These are phyloP conservation scores for Xylona heveae DNA, from an alignment of 495 filamentous ascomycete species.

Conservation along the genomic window DNA sequence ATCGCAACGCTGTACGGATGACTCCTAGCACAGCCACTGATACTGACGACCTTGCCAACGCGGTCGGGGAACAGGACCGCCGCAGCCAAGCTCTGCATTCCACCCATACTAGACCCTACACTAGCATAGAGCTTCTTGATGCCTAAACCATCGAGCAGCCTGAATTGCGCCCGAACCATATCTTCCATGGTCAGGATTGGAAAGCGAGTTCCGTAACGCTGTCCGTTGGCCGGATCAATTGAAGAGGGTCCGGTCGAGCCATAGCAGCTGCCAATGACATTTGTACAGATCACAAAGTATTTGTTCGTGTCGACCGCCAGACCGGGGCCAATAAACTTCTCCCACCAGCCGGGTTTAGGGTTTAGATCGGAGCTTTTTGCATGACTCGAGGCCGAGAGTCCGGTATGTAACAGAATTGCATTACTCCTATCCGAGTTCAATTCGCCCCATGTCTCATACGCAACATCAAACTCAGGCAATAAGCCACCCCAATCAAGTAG, in stretches of 20 bases:
- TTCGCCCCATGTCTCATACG: constrained; percentile 84
- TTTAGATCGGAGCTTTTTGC: constrained; percentile 76
- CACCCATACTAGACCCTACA: constrained; percentile 92
- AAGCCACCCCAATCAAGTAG: constrained; percentile 87
- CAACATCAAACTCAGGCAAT: constrained; percentile 66
- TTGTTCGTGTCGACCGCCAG: constrained; percentile 72
- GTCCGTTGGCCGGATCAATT: constrained; percentile 70
- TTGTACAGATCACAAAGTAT: constrained; percentile 89
- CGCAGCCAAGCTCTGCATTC: constrained; percentile 88
- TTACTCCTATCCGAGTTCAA: constrained; percentile 72
- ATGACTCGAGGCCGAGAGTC: constrained; percentile 87
- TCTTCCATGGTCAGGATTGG: constrained; percentile 92
- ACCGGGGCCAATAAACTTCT: constrained; percentile 92
- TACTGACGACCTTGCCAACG: constrained; percentile 63
- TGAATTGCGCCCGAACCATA: constrained; percentile 93
- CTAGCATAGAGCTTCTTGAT: constrained; percentile 75
- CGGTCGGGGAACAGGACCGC: constrained; percentile 72
- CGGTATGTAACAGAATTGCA: constrained; percentile 80
- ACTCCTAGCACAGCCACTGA: constrained; percentile 83
- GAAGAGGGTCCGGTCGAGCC: constrained; percentile 83
- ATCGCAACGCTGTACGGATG: constrained; percentile 98
- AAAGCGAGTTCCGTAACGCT: constrained; percentile 85
- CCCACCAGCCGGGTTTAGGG: constrained; percentile 91
- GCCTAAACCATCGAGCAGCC: constrained; percentile 59
- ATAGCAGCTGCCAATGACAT: constrained; percentile 91